Base-by-base conservation (phyloP, 2,329 filamentous ascomycete genomes). In the Catunica adiposa region DNA sequence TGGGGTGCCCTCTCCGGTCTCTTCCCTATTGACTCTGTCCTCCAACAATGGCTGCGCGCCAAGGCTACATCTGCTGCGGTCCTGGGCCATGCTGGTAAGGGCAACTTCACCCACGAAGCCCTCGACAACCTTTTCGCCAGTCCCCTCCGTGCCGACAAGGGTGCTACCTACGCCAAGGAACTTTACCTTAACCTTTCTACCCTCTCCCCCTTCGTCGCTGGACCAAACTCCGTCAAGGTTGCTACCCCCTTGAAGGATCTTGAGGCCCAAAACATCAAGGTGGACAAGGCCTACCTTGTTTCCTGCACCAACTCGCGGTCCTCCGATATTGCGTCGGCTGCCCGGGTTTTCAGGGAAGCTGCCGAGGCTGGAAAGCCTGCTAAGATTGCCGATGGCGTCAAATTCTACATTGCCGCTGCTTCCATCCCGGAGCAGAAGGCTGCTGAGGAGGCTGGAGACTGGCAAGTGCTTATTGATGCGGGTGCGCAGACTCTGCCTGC, bases 211-310 rank as follows among this genome's bases (percentile, higher is more conserved):
- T 89, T 85, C 56, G 82, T 96, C 8, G 76, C 89, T 0, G 89
- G 90, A 0, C 90, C 90, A 0, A 95, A 96, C 69, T 89, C 85
- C 0, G 88, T 95, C 64, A 96, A 96, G 68, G 71, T 95, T 0
- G 81, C 84, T 0, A 94, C 83, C 0, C 87, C 90, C 0, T 68
- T 97, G 0, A 70, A 73, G 3, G 80, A 90, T 31, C 77, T 97
- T 1, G 83, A 84, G 62, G 65, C 76, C 0, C 73, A 90, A 64
- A 70, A 85, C 60, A 94, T 97, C 66, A 76, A 79, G 51, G 68
- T 97, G 22, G 71, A 96, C 71, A 88, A 85, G 65, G 89, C 86
- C 0, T 96, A 60, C 66, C 73, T 96, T 0, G 83, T 96, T 0
- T 89, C 83, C 0, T 97, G 90, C 72, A 97, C 90, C 4, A 96